Base-by-base conservation (phyloP, 73 alveolate genomes). In the Paramecium biaurelia region DNA sequence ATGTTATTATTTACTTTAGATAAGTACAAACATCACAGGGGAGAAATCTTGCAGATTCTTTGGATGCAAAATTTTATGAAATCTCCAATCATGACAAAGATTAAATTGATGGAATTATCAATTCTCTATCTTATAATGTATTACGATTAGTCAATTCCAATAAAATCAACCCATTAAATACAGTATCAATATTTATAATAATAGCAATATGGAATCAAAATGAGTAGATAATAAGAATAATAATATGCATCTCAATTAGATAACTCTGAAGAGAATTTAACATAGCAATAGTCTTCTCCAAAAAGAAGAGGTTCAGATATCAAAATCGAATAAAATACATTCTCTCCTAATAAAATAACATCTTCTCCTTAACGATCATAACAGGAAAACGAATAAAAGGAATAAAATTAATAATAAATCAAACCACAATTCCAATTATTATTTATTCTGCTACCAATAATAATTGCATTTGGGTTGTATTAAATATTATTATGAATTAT, bases 31-130 rank as follows among this genome's bases (percentile, higher is more conserved):
- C 30, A 5, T 12, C 5, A 11, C 28, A 79, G n/a, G 90, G 76
- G 0, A 43, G 74, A 79, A 12, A 38, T 21, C 56, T 79, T 21
- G 90, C 90, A 1, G 26, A 79, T 23, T 21, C 41, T 79, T 30
- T 79, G 10, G 53, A 42, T 12, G 90, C 90, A 0, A 23, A 79
- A 4, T 79, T 79, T 45, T 79, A 79, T 24, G 90, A 79, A 45
- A 79, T 79, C 3, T 79, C 90, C 11, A 79, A 43, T 79, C 20
- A 79, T 3, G 90, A 79, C 28, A 79, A 79, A 45, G 90, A 79
- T 43, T 7, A 38, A 79, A 47, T 79, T 10, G 90, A 79, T 42
- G 90, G 70, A 42, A 79, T 79, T 5, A 15, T 79, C 3, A 24
- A 38, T 79, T 41, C 49, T 0, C 21, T 41, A 24, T 41, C 76